Evolutionary conservation across 163 green algal species (phyloP), one percentile per base, ranked within the genome.

Genomic region (Volvox carteri): DNA sequence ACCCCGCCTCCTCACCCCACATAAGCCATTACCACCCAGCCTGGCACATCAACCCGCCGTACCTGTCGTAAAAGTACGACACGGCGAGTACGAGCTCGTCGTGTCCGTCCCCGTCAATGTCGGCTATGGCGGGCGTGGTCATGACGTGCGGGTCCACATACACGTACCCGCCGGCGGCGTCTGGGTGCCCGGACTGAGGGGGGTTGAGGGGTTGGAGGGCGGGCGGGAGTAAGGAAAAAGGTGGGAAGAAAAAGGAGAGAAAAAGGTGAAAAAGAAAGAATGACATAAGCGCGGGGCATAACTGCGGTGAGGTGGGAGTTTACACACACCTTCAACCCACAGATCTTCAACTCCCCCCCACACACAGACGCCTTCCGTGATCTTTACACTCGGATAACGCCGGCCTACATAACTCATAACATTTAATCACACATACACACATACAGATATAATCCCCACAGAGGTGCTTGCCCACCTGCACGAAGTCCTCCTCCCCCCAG

Each of bases 51-150:
- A n/a, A n/a, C n/a, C 56, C 19, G 18, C 30, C 62, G 18, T 41
- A 88, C 28, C 76, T 88, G 93, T 99, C 98, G 89, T 96, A 99
- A 81, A 99, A 99, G 93, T 99, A 99, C 35, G 94, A 97, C 3
- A 98, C 97, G 0, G 96, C 93, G 21, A 98, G n/a, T 12, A 99
- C 96, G 42, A 99, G 92, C 88, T 99, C 98, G 44, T 98, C 96
- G 33, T 92, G 65, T 7, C 97, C 97, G 84, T 99, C 98, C 0
- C 92, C 95, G 85, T 99, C 97, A 14, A 99, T 96, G 93, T 99
- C 98, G 12, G 90, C 98, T 54, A 99, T 95, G 73, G 95, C 94
- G 42, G 98, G 97, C 8, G 96, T 99, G 92, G 92, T 95, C 79
- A 99, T 89, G 18, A 99, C 89, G 94, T 99, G 98, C 0, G 97